These are phyloP conservation scores for Aspergillus panamensis DNA, from an alignment of 495 filamentous ascomycete genomes.

Conservation along the genomic window DNA sequence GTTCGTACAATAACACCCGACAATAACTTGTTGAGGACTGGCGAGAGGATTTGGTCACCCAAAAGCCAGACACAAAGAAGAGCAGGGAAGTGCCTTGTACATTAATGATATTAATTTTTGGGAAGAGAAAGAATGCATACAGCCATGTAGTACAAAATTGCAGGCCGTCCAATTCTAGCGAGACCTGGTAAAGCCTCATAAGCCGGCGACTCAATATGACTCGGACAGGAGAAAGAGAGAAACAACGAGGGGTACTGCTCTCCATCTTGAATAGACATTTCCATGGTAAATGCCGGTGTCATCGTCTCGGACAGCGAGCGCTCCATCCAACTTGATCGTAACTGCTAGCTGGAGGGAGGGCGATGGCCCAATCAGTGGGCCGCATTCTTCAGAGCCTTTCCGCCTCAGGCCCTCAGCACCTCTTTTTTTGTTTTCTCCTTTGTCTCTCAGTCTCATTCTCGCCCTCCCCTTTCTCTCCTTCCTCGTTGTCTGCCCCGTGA, in stretches of 20 bases:
- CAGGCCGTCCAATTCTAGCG: not conserved
- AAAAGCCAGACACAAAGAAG: not conserved
- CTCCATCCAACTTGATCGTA: slow-evolving; percentile 10
- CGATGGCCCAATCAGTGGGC: slow-evolving; percentile 17
- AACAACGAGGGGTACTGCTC: not conserved
- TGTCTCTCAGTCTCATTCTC: slow-evolving; percentile 10
- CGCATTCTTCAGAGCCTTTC: not conserved
- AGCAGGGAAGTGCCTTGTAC: not conserved
- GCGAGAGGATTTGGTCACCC: not conserved
- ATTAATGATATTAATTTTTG: not conserved
- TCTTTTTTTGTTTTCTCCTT: slow-evolving; percentile 13
- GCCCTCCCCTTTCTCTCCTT: slow-evolving; percentile 9
- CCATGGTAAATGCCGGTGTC: not conserved
- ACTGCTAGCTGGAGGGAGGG: not conserved
- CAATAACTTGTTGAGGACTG: not conserved
- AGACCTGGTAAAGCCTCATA: too few species aligned
- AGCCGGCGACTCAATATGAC: too few species aligned
- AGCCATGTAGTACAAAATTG: slow-evolving; percentile 1
- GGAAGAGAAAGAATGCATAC: not conserved
- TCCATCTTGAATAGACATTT: not conserved
- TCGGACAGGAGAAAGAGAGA: too few species aligned
- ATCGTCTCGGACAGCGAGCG: slow-evolving; percentile 3
- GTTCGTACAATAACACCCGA: too few species aligned
- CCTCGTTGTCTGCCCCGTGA: slow-evolving; percentile 20
- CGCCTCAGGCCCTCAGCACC: slow-evolving; percentile 6